Percentiles rank a stretch among this genome's conserved stretches.
phyloP scores from a whole-genome alignment of 352 stramenopile species.

The Globisporangium okanoganense region DNA sequence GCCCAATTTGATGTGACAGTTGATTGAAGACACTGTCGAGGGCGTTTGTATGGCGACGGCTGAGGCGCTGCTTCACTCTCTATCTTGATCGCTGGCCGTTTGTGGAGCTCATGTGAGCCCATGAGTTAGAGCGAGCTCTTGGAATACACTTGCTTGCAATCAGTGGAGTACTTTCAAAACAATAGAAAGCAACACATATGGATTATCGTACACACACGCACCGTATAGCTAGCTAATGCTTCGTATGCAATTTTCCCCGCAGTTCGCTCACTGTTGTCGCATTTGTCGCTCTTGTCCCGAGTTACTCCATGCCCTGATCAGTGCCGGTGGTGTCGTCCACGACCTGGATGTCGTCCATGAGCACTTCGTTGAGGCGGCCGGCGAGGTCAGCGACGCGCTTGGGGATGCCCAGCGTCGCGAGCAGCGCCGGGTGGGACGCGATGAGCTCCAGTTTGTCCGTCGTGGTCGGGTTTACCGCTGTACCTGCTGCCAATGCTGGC shows the following conservation, averaged over 20 bases:
- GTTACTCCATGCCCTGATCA: slow-evolving; percentile 23
- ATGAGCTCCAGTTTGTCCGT: slow-evolving; percentile 73
- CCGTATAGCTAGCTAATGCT: background rate
- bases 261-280: background rate
- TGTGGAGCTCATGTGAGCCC: background rate
- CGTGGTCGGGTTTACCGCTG: slow-evolving; percentile 8
- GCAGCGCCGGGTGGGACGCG: slow-evolving; percentile 58
- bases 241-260: background rate
- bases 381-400: slow-evolving; percentile 72
- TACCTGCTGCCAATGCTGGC: slow-evolving; percentile 1
- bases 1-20: slow-evolving; percentile 3
- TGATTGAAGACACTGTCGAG: background rate
- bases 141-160: background rate
- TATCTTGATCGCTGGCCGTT: slow-evolving; percentile 7
- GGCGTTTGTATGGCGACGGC: background rate
- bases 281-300: background rate
- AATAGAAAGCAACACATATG: background rate
- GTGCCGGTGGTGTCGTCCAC: slow-evolving; percentile 18
- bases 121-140: background rate
- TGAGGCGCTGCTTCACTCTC: background rate
- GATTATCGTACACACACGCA: background rate
- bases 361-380: slow-evolving; percentile 56
- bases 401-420: slow-evolving; percentile 55
- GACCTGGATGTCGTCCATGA: slow-evolving; percentile 62
- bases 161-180: background rate